These are phyloP conservation scores for Trichoderma sp. DNA, from an alignment of 2,329 filamentous ascomycete genomes.

Conservation along the genomic window DNA sequence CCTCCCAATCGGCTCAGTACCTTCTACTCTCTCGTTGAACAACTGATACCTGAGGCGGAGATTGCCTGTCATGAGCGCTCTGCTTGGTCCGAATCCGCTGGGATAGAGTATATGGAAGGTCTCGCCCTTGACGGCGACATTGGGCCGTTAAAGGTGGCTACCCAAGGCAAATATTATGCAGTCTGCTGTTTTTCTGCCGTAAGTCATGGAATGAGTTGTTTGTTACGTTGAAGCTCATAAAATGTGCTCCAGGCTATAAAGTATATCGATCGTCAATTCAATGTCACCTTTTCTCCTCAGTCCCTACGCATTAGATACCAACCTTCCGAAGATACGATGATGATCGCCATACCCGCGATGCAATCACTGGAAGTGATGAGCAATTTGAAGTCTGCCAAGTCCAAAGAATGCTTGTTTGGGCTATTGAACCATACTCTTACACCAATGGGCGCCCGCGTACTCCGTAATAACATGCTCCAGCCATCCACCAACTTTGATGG, in stretches of 20 bases:
- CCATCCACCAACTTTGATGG: slow-evolving; percentile 70
- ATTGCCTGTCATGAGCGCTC: slow-evolving; percentile 65
- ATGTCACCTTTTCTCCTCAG: slow-evolving; percentile 70
- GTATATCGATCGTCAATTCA: slow-evolving; percentile 72
- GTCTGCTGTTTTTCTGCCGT: slow-evolving; percentile 85
- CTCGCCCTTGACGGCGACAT: slow-evolving; percentile 80
- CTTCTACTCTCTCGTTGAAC: slow-evolving; percentile 71
- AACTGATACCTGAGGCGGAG: slow-evolving; percentile 44
- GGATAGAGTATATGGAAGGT: slow-evolving; percentile 74
- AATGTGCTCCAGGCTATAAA: slow-evolving; percentile 66
- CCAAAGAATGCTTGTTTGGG: slow-evolving; percentile 80
- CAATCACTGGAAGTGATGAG: slow-evolving; percentile 86
- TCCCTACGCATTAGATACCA: slow-evolving; percentile 85
- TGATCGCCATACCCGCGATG: slow-evolving; percentile 89
- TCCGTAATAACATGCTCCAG: slow-evolving; percentile 85
- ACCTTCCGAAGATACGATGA: slow-evolving; percentile 89
- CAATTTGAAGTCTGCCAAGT: slow-evolving; percentile 76
- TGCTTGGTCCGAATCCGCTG: slow-evolving; percentile 79
- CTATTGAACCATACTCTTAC: slow-evolving; percentile 83
- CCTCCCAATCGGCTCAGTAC: slow-evolving; percentile 69
- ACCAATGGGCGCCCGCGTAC: slow-evolving; percentile 81
- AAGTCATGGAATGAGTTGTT: slow-evolving; percentile 35
- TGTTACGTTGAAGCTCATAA: neutral
- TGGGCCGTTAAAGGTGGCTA: slow-evolving; percentile 75
- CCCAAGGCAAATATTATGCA: slow-evolving; percentile 83